A percentile compares a stretch with the other conserved stretches of the same genome.
phyloP scores from a whole-genome alignment of 805 yeast genomes.

The Yarrowia osloensis region DNA sequence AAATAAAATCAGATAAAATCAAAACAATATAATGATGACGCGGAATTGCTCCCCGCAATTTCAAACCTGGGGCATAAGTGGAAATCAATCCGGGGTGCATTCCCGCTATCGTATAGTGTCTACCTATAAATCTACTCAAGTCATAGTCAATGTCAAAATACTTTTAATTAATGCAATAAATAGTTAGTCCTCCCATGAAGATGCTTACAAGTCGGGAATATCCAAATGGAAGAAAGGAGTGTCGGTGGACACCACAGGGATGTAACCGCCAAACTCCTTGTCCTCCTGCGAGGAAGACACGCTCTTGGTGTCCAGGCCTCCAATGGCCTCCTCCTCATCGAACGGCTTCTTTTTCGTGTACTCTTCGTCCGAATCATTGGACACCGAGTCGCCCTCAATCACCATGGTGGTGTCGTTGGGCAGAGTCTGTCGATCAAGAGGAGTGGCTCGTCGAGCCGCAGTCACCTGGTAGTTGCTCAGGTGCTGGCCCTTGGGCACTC shows the following conservation, averaged over 20 bases:
- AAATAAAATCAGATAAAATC: too few species aligned
- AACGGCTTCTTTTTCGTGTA: slow-evolving; percentile 28
- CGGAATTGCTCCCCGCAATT: too few species aligned
- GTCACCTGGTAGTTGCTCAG: slow-evolving; percentile 13
- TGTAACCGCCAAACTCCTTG: slow-evolving; percentile 48
- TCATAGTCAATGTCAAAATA: not conserved
- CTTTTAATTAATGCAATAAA: slow-evolving; percentile 28
- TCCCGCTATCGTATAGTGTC: too few species aligned
- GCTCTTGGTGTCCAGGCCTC: slow-evolving; percentile 6
- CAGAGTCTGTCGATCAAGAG: not conserved
- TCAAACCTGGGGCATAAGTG: too few species aligned
- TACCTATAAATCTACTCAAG: too few species aligned
- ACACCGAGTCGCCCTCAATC: slow-evolving; percentile 18
- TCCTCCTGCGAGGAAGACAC: slow-evolving; percentile 31
- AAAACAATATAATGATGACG: too few species aligned
- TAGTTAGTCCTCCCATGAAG: not conserved
- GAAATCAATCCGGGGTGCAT: too few species aligned
- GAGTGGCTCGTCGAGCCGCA: slow-evolving; percentile 3
- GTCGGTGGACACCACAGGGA: slow-evolving; percentile 61
- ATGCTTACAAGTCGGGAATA: slow-evolving; percentile 52
- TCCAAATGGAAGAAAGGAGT: slow-evolving; percentile 80
- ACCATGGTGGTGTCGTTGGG: slow-evolving; percentile 14
- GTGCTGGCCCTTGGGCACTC: slow-evolving; percentile 37
- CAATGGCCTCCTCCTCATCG: slow-evolving; percentile 34
- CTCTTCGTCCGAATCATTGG: slow-evolving; percentile 24